A percentile compares a stretch with the other conserved stretches of the same genome.
phyloP scores from a whole-genome alignment of 768 basidiomycete genomes.

The Nidularia pulvinata region DNA sequence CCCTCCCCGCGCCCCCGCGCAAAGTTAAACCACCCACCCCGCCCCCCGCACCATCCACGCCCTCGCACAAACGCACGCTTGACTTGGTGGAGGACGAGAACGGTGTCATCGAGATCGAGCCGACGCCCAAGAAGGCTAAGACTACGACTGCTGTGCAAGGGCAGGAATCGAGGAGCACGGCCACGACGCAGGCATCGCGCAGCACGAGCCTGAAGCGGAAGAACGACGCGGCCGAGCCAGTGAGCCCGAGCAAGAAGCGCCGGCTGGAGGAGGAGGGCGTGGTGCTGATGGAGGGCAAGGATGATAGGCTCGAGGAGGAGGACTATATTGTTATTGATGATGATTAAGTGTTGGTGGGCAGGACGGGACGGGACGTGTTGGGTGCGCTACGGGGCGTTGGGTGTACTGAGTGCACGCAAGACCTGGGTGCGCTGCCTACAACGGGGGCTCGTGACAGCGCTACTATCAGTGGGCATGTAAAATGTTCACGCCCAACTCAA shows the following conservation, averaged over 20 bases:
- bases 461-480: too few relatives aligned
- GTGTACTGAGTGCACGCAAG: too few relatives aligned
- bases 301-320: conserved; percentile 50
- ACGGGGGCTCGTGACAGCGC: too few relatives aligned
- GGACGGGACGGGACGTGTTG: too few relatives aligned
- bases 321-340: conserved; percentile 25
- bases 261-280: conserved; percentile 76
- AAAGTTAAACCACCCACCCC: conserved; percentile 44
- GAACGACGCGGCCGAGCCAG: conserved; percentile 15
- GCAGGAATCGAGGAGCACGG: too few relatives aligned
- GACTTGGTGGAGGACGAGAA: conserved; percentile 49
- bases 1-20: conserved; percentile 56
- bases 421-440: too few relatives aligned
- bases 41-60: conserved; percentile 30
- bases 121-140: conserved; percentile 35
- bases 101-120: conserved; percentile 54
- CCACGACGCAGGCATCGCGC: too few relatives aligned
- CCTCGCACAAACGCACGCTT: conserved; percentile 62
- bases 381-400: too few relatives aligned
- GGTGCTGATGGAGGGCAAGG: conserved; percentile 58
- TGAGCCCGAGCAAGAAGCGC: conserved; percentile 66
- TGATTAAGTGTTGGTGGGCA: conserved; percentile 9
- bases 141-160: conserved; percentile 1
- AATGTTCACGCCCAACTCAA: too few relatives aligned
- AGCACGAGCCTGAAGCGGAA: conserved; percentile 4